Conservation (phyloP, 805 yeast genomes). For the Metschnikowia lachancei region DNA sequence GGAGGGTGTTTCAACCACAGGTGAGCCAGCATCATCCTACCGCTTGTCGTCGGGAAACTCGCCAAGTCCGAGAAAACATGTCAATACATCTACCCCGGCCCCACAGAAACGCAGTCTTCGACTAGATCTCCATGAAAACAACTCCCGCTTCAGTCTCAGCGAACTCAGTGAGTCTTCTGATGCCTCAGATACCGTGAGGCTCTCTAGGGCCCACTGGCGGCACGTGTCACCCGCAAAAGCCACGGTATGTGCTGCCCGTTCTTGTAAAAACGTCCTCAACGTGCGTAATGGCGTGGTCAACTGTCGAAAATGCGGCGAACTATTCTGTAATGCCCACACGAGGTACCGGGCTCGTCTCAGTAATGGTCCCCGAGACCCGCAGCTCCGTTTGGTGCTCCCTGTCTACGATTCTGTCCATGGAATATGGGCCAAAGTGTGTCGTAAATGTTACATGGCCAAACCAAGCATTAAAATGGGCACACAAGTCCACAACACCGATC, state of each 20-base stretch:
- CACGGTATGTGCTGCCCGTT: slow-evolving; percentile 40
- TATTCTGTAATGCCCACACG: slow-evolving; percentile 68
- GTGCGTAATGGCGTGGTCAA: slow-evolving; percentile 59
- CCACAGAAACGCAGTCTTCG: slow-evolving; percentile 38
- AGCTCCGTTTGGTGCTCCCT: slow-evolving; percentile 14
- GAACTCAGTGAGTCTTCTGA: slow-evolving; percentile 17
- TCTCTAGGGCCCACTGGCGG: slow-evolving; percentile 58
- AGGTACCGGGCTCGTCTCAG: slow-evolving; percentile 50
- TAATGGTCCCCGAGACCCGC: slow-evolving; percentile 45
- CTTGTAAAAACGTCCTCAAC: slow-evolving; percentile 45
- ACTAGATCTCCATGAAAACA: slow-evolving; percentile 50
- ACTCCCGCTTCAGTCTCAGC: slow-evolving; percentile 34
- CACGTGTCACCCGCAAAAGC: slow-evolving; percentile 38
- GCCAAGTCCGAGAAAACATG: no score
- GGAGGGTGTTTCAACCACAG: neutral
- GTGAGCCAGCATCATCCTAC: neutral
- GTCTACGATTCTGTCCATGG: slow-evolving; percentile 24
- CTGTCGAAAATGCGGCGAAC: slow-evolving; percentile 73
- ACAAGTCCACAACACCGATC: slow-evolving; percentile 36
- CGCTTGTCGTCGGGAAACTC: no score
- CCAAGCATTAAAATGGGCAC: slow-evolving; percentile 55
- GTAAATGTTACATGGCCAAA: slow-evolving; percentile 52
- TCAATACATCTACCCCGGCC: slow-evolving; percentile 6
- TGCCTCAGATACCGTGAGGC: slow-evolving; percentile 16
- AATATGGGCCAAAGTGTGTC: slow-evolving; percentile 77